Evolutionary conservation across 305 asterid species (phyloP).

Genomic region (Caryopteris hybrid): DNA sequence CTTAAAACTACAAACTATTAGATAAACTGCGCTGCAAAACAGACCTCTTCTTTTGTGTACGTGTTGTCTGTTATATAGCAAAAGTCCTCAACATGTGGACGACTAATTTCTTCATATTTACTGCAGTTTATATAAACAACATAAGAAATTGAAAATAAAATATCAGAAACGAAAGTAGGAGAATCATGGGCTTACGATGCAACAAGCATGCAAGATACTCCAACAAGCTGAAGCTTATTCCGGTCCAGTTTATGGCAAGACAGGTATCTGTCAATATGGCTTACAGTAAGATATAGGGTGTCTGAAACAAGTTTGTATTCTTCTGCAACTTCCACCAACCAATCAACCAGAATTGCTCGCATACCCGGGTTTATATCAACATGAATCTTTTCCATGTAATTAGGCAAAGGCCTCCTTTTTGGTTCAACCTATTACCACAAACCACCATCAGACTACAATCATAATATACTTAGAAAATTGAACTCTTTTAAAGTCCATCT

Average conservation of each 20-base stretch:
- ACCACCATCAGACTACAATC: slow-evolving; percentile 16
- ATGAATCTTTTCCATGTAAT: slow-evolving; percentile 78
- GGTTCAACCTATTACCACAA: slow-evolving; percentile 53
- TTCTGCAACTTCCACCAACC: slow-evolving; percentile 87
- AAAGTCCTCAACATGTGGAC: slow-evolving; percentile 77
- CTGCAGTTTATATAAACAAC: slow-evolving; percentile 39
- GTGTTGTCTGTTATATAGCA: slow-evolving; percentile 84
- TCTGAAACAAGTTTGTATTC: slow-evolving; percentile 77
- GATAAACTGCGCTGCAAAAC: slow-evolving; percentile 10
- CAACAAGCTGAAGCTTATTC: slow-evolving; percentile 86
- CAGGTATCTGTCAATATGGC: slow-evolving; percentile 65
- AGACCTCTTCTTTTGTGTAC: slow-evolving; percentile 76
- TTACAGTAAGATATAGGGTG: slow-evolving; percentile 66
- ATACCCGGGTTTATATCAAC: slow-evolving; percentile 50
- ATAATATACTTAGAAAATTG: background rate
- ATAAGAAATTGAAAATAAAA: slow-evolving; percentile 12
- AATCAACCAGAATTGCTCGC: slow-evolving; percentile 75
- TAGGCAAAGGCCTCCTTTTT: slow-evolving; percentile 58
- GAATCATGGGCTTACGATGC: slow-evolving; percentile 62
- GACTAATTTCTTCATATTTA: slow-evolving; percentile 76
- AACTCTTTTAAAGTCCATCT: background rate
- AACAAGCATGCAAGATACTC: slow-evolving; percentile 83
- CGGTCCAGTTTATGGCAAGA: slow-evolving; percentile 46
- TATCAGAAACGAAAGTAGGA: background rate
- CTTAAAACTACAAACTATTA: slow-evolving; percentile 7